Conservation (phyloP, 129 eudicot genomes). For the Apium graveolens region DNA sequence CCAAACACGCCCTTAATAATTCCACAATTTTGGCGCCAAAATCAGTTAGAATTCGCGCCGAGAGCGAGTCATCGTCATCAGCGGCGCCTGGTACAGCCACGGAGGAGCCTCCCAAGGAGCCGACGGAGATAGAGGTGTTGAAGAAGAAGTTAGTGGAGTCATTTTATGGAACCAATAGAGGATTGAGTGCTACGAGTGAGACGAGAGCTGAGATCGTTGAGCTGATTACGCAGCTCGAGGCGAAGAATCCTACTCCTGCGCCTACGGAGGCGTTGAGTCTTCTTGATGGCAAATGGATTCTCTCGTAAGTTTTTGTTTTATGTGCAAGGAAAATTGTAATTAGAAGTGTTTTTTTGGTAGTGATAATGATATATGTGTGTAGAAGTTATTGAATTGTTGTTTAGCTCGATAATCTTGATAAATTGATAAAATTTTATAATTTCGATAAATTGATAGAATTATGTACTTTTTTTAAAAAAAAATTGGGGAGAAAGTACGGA, state of each 20-base stretch:
- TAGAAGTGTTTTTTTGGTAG: too few species aligned
- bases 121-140: slow-evolving; percentile 52
- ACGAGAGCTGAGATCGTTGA: slow-evolving; percentile 91
- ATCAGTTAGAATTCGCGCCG: slow-evolving; percentile 29
- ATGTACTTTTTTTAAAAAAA: too few species aligned
- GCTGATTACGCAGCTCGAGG: slow-evolving; percentile 76
- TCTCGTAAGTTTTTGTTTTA: slow-evolving; percentile 69
- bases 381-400: too few species aligned
- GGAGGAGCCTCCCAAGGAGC: slow-evolving; percentile 32
- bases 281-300: slow-evolving; percentile 90
- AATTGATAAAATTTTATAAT: too few species aligned
- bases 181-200: slow-evolving; percentile 71
- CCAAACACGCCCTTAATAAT: neutral
- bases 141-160: slow-evolving; percentile 67
- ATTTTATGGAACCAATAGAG: slow-evolving; percentile 81
- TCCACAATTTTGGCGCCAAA: slow-evolving; percentile 9
- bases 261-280: slow-evolving; percentile 74
- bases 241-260: slow-evolving; percentile 76
- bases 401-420: too few species aligned
- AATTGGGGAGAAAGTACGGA: too few species aligned
- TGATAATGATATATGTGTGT: too few species aligned
- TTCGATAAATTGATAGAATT: too few species aligned
- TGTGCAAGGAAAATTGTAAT: too few species aligned
- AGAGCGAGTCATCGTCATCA: slow-evolving; percentile 26
- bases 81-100: slow-evolving; percentile 27